These are phyloP conservation scores for Serpula lacrymans DNA, from an alignment of 768 basidiomycete genomes.

Conservation along the genomic window DNA sequence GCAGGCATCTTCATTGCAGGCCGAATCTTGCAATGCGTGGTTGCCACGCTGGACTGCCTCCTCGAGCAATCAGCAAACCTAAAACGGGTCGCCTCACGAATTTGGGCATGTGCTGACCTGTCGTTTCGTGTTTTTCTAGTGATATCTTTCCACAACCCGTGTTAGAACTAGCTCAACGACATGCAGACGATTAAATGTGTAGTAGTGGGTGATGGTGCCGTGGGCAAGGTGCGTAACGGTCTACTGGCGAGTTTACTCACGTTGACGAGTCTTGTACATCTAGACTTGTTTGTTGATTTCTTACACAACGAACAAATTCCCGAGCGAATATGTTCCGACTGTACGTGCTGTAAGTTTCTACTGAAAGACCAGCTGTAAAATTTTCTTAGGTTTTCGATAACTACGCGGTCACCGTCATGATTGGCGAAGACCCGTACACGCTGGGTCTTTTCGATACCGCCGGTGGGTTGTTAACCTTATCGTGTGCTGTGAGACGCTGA, in stretches of 20 bases:
- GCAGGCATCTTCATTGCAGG: slow-evolving; percentile 13
- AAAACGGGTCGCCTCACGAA: slow-evolving; percentile 23
- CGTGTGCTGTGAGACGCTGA: slow-evolving; percentile 4
- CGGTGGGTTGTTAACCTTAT: slow-evolving; percentile 51
- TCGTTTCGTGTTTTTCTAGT: slow-evolving; percentile 5
- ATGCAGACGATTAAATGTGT: slow-evolving; percentile 99
- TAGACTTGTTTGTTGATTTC: slow-evolving; percentile 98
- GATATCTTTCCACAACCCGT: slow-evolving; percentile 14
- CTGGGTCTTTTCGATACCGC: slow-evolving; percentile 98
- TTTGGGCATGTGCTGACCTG: slow-evolving; percentile 9
- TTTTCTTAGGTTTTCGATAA: slow-evolving; percentile 82
- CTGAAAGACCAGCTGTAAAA: slow-evolving; percentile 9
- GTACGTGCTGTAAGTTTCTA: slow-evolving; percentile 47
- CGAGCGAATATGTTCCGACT: slow-evolving; percentile 98
- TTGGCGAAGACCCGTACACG: slow-evolving; percentile 99
- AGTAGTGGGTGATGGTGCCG: slow-evolving; percentile 96
- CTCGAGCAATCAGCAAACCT: slow-evolving; percentile 8
- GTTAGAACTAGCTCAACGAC: slow-evolving; percentile 15
- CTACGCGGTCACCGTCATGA: slow-evolving; percentile 99
- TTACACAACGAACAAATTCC: slow-evolving; percentile 97
- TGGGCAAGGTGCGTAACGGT: slow-evolving; percentile 78
- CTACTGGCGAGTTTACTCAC: background rate
- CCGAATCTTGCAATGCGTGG: slow-evolving; percentile 20
- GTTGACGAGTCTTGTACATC: slow-evolving; percentile 8
- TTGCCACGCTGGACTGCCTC: slow-evolving; percentile 27